Percentiles rank a stretch among this genome's conserved stretches.
Conservation (phyloP, 768 basidiomycete species). For the Sutorius australiensis region DNA sequence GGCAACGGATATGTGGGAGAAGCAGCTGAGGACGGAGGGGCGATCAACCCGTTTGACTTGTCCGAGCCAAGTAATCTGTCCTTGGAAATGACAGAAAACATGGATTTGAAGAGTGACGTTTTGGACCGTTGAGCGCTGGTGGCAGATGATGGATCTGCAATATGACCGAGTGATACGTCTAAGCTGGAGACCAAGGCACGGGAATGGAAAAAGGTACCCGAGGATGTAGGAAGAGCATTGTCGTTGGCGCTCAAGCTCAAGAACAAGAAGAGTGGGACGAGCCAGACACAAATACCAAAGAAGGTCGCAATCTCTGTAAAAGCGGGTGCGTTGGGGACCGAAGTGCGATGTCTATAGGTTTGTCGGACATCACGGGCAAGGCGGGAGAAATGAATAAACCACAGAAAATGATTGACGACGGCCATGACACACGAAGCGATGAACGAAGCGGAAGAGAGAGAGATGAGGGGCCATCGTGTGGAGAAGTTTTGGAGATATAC, state of each 20-base stretch:
- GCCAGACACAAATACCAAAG: constrained; percentile 84
- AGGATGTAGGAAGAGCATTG: constrained; percentile 81
- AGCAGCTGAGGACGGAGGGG: constrained; percentile 44
- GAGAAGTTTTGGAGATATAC: constrained; percentile 95
- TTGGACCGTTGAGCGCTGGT: constrained; percentile 41
- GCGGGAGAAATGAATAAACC: constrained; percentile 93
- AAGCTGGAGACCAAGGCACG: neutral
- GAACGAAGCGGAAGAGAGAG: constrained; percentile 81
- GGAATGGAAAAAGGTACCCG: constrained; percentile 35
- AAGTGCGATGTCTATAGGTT: constrained; percentile 41
- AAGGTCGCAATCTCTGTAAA: constrained; percentile 81
- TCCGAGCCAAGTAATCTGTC: constrained; percentile 44
- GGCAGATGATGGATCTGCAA: constrained; percentile 21
- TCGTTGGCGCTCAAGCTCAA: constrained; percentile 95
- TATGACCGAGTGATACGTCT: constrained; percentile 7
- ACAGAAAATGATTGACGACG: constrained; percentile 87
- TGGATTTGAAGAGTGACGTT: constrained; percentile 64
- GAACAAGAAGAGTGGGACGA: constrained; percentile 90
- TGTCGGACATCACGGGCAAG: constrained; percentile 63
- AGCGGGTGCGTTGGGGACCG: constrained; percentile 34
- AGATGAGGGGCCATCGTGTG: constrained; percentile 86
- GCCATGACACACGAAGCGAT: constrained; percentile 82
- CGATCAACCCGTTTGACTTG: constrained; percentile 66
- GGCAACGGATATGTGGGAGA: constrained; percentile 19
- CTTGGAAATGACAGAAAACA: constrained; percentile 44